Percentiles rank a stretch among this genome's conserved stretches.
phyloP scores from a whole-genome alignment of 2,329 filamentous ascomycete species.

The Sporothrix variecibatus region DNA sequence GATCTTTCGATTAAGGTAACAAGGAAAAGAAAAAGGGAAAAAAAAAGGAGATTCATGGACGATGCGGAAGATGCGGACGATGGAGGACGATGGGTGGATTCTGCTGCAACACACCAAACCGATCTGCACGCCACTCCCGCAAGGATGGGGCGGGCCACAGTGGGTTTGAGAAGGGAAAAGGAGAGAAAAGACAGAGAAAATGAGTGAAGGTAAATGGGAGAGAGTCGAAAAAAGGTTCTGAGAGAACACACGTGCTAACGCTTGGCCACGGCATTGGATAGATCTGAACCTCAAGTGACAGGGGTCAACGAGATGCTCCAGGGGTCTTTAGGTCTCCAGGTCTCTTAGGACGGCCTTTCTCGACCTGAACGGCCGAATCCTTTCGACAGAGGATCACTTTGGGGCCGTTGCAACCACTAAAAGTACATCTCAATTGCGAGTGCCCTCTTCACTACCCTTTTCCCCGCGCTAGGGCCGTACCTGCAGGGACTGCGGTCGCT shows the following conservation, averaged over 20 bases:
- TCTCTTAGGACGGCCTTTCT: neutral
- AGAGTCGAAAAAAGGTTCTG: neutral
- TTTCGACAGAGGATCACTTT: neutral
- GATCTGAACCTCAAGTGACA: neutral
- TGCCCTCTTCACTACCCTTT: neutral
- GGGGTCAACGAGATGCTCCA: neutral
- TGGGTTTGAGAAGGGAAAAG: neutral
- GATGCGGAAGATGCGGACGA: neutral
- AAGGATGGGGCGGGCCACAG: neutral
- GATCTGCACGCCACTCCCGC: constrained; percentile 5
- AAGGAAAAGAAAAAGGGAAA: too few relatives aligned
- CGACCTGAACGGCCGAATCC: neutral
- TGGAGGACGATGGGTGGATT: neutral
- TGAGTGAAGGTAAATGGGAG: neutral
- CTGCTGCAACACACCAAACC: neutral
- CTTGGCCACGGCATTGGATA: neutral
- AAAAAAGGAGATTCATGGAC: neutral
- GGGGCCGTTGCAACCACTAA: neutral
- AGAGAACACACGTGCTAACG: neutral
- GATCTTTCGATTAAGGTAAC: neutral
- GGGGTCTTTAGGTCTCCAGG: neutral
- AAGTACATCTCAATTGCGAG: neutral
- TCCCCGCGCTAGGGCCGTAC: neutral
- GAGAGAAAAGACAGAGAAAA: too few relatives aligned
- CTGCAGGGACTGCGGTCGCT: neutral